These are phyloP conservation scores for Pythium vanterpoolii DNA, from an alignment of 352 stramenopile genomes.

Conservation along the genomic window DNA sequence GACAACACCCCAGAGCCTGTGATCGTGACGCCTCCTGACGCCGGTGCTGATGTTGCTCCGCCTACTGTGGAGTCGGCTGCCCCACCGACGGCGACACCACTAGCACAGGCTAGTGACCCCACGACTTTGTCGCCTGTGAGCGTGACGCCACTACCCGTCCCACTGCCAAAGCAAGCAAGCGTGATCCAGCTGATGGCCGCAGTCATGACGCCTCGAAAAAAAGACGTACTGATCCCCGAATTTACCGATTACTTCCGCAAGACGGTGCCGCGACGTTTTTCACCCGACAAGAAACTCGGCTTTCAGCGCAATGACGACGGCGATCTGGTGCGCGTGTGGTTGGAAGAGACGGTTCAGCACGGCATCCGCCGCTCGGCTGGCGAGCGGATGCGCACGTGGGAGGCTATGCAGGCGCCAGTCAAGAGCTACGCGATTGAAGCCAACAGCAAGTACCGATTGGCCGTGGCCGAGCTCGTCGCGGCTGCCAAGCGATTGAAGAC, in stretches of 20 bases:
- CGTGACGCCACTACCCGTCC: not conserved
- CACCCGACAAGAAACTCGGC: constrained; percentile 49
- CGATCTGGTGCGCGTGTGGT: constrained; percentile 66
- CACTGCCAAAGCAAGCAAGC: not conserved
- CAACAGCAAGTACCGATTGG: constrained; percentile 62
- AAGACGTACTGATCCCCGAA: constrained; percentile 35
- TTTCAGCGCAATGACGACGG: constrained; percentile 49
- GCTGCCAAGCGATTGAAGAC: constrained; percentile 10
- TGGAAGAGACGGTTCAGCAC: constrained; percentile 33
- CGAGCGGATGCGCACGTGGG: constrained; percentile 68
- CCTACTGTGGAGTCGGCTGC: not conserved
- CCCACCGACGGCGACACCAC: too few relatives aligned
- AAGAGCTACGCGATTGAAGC: constrained; percentile 73
- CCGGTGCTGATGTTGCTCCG: not conserved
- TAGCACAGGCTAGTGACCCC: too few relatives aligned
- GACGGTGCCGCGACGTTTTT: constrained; percentile 34
- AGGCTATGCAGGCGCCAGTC: constrained; percentile 60
- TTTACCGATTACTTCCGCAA: constrained; percentile 75
- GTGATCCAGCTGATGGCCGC: not conserved
- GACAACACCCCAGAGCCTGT: not conserved
- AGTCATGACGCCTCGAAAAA: not conserved
- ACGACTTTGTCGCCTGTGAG: not conserved
- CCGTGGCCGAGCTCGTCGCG: constrained; percentile 39
- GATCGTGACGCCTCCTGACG: not conserved
- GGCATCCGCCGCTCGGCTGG: constrained; percentile 36